Conservation (phyloP, 768 basidiomycete species). For the Suillus weaverae region DNA sequence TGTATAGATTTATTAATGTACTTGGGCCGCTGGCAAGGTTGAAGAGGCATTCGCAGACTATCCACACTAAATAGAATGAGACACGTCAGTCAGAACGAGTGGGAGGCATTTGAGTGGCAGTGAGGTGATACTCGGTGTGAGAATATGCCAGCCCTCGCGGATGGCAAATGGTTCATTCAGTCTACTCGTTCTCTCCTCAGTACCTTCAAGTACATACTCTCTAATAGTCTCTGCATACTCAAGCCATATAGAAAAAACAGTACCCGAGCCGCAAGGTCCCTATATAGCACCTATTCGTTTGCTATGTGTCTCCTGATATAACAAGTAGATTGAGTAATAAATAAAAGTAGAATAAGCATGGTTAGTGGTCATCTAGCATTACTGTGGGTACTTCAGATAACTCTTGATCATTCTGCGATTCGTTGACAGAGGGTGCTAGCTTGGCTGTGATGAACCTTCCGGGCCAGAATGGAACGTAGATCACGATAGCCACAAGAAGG, state of each 20-base stretch:
- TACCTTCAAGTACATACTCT: neutral
- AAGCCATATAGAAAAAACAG: neutral
- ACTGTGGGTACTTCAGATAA: neutral
- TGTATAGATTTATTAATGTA: too few relatives aligned
- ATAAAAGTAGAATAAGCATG: neutral
- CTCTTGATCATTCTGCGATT: neutral
- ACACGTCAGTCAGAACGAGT: neutral
- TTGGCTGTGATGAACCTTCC: slow-evolving; percentile 45
- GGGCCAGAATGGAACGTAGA: slow-evolving; percentile 67
- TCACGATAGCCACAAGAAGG: slow-evolving; percentile 55
- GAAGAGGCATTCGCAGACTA: too few relatives aligned
- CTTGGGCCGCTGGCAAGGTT: too few relatives aligned
- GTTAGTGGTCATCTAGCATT: neutral
- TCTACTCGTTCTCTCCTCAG: neutral
- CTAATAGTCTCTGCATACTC: neutral
- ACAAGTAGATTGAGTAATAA: neutral
- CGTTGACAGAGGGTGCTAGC: neutral
- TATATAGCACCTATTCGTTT: neutral
- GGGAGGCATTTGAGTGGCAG: neutral
- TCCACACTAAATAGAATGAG: too few relatives aligned
- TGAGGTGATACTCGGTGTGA: neutral
- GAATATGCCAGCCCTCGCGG: neutral
- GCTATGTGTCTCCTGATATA: neutral
- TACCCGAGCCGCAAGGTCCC: neutral
- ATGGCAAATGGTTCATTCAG: neutral